These are phyloP conservation scores for Alternaria arbusti DNA, from an alignment of 2,329 filamentous ascomycete genomes.

Conservation along the genomic window DNA sequence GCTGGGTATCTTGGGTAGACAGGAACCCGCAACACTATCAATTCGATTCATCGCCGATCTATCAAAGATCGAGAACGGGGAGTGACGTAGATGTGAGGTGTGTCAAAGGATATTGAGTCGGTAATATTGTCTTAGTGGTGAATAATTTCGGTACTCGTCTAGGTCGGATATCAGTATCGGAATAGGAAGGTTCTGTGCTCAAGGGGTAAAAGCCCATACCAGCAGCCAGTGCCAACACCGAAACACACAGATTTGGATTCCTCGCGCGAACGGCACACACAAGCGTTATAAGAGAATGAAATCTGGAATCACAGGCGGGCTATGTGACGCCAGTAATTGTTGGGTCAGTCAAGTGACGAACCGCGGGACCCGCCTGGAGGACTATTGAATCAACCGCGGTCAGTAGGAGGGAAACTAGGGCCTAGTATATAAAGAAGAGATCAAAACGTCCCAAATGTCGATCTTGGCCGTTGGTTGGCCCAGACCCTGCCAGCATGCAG, in stretches of 20 bases:
- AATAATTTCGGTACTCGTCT: constrained; percentile 34
- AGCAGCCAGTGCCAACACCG: constrained; percentile 32
- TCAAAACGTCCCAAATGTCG: constrained; percentile 24
- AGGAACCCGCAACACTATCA: constrained; percentile 42
- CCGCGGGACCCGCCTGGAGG: constrained; percentile 25
- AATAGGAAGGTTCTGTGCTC: constrained; percentile 27
- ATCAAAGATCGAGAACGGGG: constrained; percentile 24
- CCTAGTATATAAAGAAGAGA: constrained; percentile 20
- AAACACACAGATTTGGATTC: constrained; percentile 17
- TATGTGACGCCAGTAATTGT: constrained; percentile 21
- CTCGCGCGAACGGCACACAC: background rate
- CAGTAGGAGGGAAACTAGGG: constrained; percentile 22
- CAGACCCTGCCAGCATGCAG: constrained; percentile 24
- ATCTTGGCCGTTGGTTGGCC: constrained; percentile 32
- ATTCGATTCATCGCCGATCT: constrained; percentile 41
- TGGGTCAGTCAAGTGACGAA: constrained; percentile 27
- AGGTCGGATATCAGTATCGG: constrained; percentile 27
- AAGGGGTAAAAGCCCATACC: constrained; percentile 29
- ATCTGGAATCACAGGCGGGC: constrained; percentile 12
- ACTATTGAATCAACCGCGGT: constrained; percentile 29
- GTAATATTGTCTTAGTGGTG: constrained; percentile 17
- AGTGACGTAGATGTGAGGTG: constrained; percentile 22
- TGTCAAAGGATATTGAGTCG: constrained; percentile 21
- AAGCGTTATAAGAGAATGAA: constrained; percentile 7
- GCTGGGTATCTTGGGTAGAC: constrained; percentile 23